Evolutionary conservation across 306 rosid genomes (phyloP).

Genomic region (Vigna reflexopilosa): DNA sequence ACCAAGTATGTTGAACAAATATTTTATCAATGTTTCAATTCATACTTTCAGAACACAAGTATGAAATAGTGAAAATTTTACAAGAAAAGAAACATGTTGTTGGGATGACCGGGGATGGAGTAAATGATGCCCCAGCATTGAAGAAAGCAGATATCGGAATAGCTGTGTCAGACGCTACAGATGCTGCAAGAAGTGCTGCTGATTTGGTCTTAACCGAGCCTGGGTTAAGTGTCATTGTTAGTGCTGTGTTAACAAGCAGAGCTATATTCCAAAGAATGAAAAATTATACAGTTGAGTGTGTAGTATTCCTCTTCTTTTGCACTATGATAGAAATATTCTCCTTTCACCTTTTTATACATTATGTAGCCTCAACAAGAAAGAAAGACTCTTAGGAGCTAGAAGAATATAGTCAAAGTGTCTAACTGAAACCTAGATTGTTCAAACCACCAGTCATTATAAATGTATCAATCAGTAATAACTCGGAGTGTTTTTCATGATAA

Average conservation of each 20-base stretch:
- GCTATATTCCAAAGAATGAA: slow-evolving; percentile 95
- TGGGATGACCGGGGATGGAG: slow-evolving; percentile 97
- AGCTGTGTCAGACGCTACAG: slow-evolving; percentile 91
- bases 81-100: slow-evolving; percentile 86
- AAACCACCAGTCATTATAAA: slow-evolving; percentile 26
- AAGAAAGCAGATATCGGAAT: slow-evolving; percentile 95
- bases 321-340: slow-evolving; percentile 29
- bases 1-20: slow-evolving; percentile 30
- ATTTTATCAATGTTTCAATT: slow-evolving; percentile 31
- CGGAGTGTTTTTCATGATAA: slow-evolving; percentile 4
- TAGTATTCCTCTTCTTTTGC: slow-evolving; percentile 38
- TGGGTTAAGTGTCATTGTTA: slow-evolving; percentile 81
- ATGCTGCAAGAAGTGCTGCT: slow-evolving; percentile 83
- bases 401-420: slow-evolving; percentile 14
- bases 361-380: slow-evolving; percentile 26
- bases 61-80: slow-evolving; percentile 80
- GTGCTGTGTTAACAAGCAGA: slow-evolving; percentile 85
- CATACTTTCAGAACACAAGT: slow-evolving; percentile 76
- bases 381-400: neutral
- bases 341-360: slow-evolving; percentile 28
- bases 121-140: slow-evolving; percentile 90
- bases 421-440: slow-evolving; percentile 15
- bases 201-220: slow-evolving; percentile 91
- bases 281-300: slow-evolving; percentile 79
- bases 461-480: slow-evolving; percentile 18